A percentile compares a stretch with the other conserved stretches of the same genome.
phyloP scores from a whole-genome alignment of 2,329 filamentous ascomycete species.

The Chaetomium sp. region DNA sequence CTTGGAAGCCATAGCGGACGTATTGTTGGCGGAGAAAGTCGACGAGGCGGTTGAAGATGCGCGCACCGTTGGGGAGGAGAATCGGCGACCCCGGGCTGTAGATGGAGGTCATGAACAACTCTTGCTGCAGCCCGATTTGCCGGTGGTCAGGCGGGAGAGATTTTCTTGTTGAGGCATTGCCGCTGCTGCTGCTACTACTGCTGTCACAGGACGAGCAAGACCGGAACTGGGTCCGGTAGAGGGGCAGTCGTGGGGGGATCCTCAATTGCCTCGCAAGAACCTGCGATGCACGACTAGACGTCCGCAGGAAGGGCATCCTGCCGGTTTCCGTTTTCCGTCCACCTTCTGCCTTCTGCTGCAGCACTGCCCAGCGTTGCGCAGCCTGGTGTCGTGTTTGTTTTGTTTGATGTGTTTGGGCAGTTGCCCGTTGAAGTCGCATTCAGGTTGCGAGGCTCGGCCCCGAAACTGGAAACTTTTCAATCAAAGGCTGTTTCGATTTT shows the following conservation, averaged over 20 bases:
- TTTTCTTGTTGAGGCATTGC: constrained; percentile 7
- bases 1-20: constrained; percentile 75
- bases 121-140: constrained; percentile 56
- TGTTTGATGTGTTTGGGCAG: background rate
- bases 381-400: background rate
- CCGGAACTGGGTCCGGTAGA: constrained; percentile 11
- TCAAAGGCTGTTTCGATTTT: background rate
- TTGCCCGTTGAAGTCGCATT: background rate
- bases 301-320: constrained; percentile 21
- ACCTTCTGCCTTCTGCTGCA: too few species aligned
- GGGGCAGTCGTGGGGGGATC: background rate
- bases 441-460: background rate
- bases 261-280: constrained; percentile 5
- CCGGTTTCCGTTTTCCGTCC: background rate
- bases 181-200: constrained; percentile 1
- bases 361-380: background rate
- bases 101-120: constrained; percentile 70
- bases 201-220: constrained; percentile 21
- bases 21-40: constrained; percentile 80
- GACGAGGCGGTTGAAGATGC: constrained; percentile 77
- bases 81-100: constrained; percentile 84
- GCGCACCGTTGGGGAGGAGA: constrained; percentile 73
- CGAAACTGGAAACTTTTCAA: constrained; percentile 8
- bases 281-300: constrained; percentile 14
- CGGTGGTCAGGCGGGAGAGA: constrained; percentile 47